Base-by-base conservation (phyloP, 306 rosid genomes). In the Alnus rubra region DNA sequence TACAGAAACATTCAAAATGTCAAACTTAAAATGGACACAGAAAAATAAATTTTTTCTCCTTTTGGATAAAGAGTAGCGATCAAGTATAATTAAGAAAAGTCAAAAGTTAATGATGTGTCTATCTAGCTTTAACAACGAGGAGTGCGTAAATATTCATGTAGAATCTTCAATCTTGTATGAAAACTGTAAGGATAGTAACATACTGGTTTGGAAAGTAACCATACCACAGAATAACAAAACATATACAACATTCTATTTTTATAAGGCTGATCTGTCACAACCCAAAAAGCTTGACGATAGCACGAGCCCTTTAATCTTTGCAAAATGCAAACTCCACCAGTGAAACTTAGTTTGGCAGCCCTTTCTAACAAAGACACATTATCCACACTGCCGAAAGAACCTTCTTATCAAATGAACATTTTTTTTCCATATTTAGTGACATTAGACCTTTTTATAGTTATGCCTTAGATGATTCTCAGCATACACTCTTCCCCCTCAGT, bases 1-100 rank as follows among this genome's bases (percentile, higher is more conserved):
- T 94, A 74, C 74, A 75, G 49, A 84, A 3, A 71, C 3, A 12
- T 54, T 70, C 9, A 69, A 70, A 71, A 59, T 6, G 62, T 7
- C 45, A 9, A 69, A 77, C 37, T 47, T 74, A 76, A 75, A 45
- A 50, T n/a, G 37, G 63, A 73, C 2, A 3, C 37, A 12, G 3
- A 68, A 59, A 72, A 73, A 55, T 51, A 44, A 42, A 53, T 18
- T 6, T 64, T 35, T 39, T 5, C 10, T 59, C 28, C 44, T 7
- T 35, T 13, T 63, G 7, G 45, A 33, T 7, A 35, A 64, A 64
- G 10, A 64, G 42, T 33, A 33, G n/a, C 9, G 13, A 64, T 15
- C 70, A 64, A 35, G 45, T 64, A 64, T 15, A 2, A 35, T 64
- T 64, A 64, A 64, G 19, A 64, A 64, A 33, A 63, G 15, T 63